Base-by-base conservation (phyloP, 768 basidiomycete species). In the Cystobasidiopsis lactophilus region DNA sequence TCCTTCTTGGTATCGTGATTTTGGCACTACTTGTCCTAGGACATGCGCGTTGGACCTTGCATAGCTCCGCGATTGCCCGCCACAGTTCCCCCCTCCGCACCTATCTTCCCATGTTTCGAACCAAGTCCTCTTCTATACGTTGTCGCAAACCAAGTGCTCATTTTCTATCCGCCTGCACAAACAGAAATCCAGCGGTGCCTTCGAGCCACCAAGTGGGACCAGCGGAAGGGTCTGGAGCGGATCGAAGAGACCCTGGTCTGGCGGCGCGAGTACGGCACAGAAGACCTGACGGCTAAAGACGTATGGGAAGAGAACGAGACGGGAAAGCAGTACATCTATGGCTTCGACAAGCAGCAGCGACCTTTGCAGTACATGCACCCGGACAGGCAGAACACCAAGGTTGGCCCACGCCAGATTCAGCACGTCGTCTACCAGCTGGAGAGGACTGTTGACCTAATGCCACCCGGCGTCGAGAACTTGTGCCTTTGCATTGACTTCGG, bases 291-390 rank as follows among this genome's bases (percentile, higher is more conserved):
- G 0, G 65, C 79, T 2, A 71, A 73, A 0, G 68, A 74, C 55
- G 76, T 91, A 57, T 79, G 81, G 58, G 76, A 77, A 18, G 85
- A 89, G 68, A 82, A 53, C 9, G 57, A 80, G 45, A 89, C 85
- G 3, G 86, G 86, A 30, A 89, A 91, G 67, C 73, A 77, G 63
- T 69, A 86, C 46, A 57, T 78, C 18, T 82, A 80, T 58, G 86
- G 85, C 56, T 62, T 10, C 40, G 56, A 57, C 48, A 39, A 57
- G 18, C 29, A 50, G n/a, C n/a, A 23, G 31, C 35, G 80, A 52
- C 56, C 56, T 9, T 56, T 55, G 21, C 47, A 56, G 37, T 85
- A 85, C 66, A 72, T 85, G 70, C 68, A 68, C 40, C 76, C 76
- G 2, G 72, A 70, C 62, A 76, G 75, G 21, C 85, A 88, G 65